phyloP scores from a whole-genome alignment of 768 basidiomycete species.

The Calocybe cyanea region DNA sequence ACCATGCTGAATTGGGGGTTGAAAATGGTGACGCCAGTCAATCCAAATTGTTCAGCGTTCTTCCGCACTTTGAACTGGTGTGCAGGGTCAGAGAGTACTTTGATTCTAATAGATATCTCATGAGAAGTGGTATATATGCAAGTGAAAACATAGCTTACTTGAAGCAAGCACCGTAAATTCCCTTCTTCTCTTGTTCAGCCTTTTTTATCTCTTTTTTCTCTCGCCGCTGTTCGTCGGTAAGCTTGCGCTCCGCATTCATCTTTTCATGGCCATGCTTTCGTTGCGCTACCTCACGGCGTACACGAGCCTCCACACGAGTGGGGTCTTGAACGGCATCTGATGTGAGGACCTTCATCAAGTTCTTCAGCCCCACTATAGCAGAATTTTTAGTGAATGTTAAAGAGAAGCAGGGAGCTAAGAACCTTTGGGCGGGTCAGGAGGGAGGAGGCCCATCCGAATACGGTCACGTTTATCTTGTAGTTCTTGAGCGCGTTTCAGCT shows the following conservation, averaged over 20 bases:
- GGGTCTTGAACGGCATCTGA: constrained; percentile 97
- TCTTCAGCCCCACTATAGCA: constrained; percentile 77
- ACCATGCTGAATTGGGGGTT: constrained; percentile 87
- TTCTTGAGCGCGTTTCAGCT: constrained; percentile 81
- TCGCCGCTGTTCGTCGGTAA: constrained; percentile 84
- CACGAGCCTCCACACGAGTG: constrained; percentile 94
- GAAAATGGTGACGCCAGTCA: constrained; percentile 90
- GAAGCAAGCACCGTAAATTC: constrained; percentile 79
- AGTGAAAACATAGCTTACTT: constrained; percentile 55
- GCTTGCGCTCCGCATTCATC: constrained; percentile 88
- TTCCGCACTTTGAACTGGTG: constrained; percentile 96
- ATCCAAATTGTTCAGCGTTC: constrained; percentile 88
- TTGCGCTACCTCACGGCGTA: constrained; percentile 88
- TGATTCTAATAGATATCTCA: constrained; percentile 51
- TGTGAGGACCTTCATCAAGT: constrained; percentile 96
- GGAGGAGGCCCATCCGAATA: constrained; percentile 92
- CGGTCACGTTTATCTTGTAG: constrained; percentile 93
- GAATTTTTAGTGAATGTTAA: not conserved
- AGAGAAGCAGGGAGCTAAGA: constrained; percentile 12
- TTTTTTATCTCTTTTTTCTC: constrained; percentile 89
- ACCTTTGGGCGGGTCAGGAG: constrained; percentile 96
- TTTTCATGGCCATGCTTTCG: constrained; percentile 88
- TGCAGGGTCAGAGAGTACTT: constrained; percentile 83
- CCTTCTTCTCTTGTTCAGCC: constrained; percentile 83
- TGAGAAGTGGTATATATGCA: not conserved